phyloP scores from a whole-genome alignment of 2,329 filamentous ascomycete species.

The Huntiella abstrusa region DNA sequence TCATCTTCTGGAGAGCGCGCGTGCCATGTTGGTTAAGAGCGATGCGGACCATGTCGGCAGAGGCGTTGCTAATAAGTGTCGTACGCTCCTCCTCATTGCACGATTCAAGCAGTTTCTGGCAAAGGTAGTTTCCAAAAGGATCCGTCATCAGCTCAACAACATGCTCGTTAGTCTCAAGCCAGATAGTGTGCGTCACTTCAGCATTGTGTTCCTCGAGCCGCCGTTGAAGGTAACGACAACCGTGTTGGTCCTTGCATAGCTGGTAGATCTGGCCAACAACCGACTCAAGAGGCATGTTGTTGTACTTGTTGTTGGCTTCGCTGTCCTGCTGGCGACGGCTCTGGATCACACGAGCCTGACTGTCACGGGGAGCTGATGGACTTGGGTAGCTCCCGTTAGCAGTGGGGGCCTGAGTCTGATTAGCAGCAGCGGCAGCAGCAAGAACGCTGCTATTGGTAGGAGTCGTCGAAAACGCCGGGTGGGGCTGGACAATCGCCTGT shows the following conservation, averaged over 20 bases:
- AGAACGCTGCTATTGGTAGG: conserved; percentile 4
- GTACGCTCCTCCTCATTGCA: conserved; percentile 92
- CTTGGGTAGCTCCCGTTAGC: conserved; percentile 8
- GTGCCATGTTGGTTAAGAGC: conserved; percentile 96
- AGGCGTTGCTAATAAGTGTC: conserved; percentile 74
- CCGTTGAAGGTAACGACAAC: conserved; percentile 90
- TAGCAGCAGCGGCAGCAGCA: background rate
- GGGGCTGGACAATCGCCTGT: background rate
- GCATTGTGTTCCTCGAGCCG: conserved; percentile 81
- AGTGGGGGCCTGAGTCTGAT: conserved; percentile 1
- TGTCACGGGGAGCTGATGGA: conserved; percentile 42
- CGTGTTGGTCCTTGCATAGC: conserved; percentile 94
- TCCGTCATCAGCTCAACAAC: conserved; percentile 98
- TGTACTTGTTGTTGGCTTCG: conserved; percentile 62
- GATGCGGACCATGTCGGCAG: conserved; percentile 74
- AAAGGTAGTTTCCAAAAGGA: conserved; percentile 97
- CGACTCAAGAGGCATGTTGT: conserved; percentile 64
- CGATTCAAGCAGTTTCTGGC: conserved; percentile 92
- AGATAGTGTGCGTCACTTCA: conserved; percentile 80
- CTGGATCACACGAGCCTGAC: conserved; percentile 56
- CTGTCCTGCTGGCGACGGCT: conserved; percentile 56
- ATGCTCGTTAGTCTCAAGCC: conserved; percentile 79
- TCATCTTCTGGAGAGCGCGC: conserved; percentile 96
- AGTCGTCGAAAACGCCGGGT: background rate
- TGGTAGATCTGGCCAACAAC: conserved; percentile 71